Evolutionary conservation across 306 rosid species (phyloP).

Genomic region (Castanea mollissima): DNA sequence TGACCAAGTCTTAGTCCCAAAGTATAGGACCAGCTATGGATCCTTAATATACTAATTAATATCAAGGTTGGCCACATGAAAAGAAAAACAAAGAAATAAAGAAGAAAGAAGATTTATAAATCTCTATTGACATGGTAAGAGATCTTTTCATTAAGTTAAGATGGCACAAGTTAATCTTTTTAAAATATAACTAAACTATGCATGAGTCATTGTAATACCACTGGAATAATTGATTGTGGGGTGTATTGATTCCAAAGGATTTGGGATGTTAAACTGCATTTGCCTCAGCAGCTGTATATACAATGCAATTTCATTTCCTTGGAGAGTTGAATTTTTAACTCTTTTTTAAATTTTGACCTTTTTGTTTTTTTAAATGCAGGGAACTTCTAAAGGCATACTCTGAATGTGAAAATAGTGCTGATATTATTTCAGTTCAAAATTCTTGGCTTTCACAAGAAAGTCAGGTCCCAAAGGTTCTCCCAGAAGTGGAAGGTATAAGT

Average conservation of each 20-base stretch:
- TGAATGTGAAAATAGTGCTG: slow-evolving; percentile 71
- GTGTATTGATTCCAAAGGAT: slow-evolving; percentile 1
- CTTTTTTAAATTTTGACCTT: background rate
- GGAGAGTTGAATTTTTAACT: background rate
- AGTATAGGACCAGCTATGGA: too few species aligned
- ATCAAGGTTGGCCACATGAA: too few species aligned
- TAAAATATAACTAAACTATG: background rate
- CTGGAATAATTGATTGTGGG: background rate
- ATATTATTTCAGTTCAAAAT: slow-evolving; percentile 78
- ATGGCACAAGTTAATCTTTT: background rate
- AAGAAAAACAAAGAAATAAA: background rate
- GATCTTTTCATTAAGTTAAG: background rate
- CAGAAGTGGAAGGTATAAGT: slow-evolving; percentile 53
- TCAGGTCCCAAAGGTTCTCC: slow-evolving; percentile 49
- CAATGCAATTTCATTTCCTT: slow-evolving; percentile 3
- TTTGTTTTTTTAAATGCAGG: slow-evolving; percentile 39
- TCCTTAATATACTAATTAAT: too few species aligned
- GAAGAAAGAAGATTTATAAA: background rate
- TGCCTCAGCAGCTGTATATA: background rate
- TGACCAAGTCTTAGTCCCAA: too few species aligned
- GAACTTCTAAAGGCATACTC: slow-evolving; percentile 87
- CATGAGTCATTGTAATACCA: background rate
- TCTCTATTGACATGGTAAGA: background rate
- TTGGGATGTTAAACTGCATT: slow-evolving; percentile 5
- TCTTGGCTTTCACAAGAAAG: slow-evolving; percentile 72